A percentile compares a stretch with the other conserved stretches of the same genome.
Conservation (phyloP, 306 rosid species). For the Corylus avellana region DNA sequence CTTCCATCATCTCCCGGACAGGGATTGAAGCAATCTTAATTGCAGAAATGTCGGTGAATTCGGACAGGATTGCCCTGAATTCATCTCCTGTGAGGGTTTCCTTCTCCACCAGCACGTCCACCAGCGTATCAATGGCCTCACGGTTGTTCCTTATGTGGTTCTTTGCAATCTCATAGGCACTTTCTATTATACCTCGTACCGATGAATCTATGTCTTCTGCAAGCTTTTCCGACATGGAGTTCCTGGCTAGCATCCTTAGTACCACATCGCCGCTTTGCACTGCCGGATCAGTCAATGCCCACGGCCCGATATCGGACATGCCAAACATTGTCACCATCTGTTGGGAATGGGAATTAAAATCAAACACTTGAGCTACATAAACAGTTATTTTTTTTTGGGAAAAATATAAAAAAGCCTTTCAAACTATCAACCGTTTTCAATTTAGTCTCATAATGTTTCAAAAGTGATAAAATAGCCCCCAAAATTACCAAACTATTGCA, state of each 20-base stretch:
- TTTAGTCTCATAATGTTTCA: no score
- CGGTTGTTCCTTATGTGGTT: constrained; percentile 58
- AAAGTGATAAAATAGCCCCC: no score
- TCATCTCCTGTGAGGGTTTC: constrained; percentile 72
- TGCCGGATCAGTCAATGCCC: constrained; percentile 60
- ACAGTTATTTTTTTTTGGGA: no score
- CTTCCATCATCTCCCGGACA: constrained; percentile 45
- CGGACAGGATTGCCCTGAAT: constrained; percentile 64
- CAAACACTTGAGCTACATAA: not conserved
- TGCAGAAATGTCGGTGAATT: constrained; percentile 46
- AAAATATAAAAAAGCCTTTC: no score
- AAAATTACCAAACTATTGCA: no score
- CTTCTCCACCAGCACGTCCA: constrained; percentile 63
- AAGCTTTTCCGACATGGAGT: constrained; percentile 71
- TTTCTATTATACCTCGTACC: constrained; percentile 40
- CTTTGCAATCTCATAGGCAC: constrained; percentile 65
- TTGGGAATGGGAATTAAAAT: not conserved
- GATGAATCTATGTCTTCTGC: constrained; percentile 68
- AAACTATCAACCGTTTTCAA: no score
- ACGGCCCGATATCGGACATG: constrained; percentile 86
- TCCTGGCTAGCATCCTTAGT: constrained; percentile 72
- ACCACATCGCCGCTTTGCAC: constrained; percentile 61
- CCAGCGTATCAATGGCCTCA: constrained; percentile 63
- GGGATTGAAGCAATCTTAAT: constrained; percentile 30
- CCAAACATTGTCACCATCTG: constrained; percentile 83